phyloP scores from a whole-genome alignment of 2,329 filamentous ascomycete genomes.

The Ophiostoma novo-ulmi region DNA sequence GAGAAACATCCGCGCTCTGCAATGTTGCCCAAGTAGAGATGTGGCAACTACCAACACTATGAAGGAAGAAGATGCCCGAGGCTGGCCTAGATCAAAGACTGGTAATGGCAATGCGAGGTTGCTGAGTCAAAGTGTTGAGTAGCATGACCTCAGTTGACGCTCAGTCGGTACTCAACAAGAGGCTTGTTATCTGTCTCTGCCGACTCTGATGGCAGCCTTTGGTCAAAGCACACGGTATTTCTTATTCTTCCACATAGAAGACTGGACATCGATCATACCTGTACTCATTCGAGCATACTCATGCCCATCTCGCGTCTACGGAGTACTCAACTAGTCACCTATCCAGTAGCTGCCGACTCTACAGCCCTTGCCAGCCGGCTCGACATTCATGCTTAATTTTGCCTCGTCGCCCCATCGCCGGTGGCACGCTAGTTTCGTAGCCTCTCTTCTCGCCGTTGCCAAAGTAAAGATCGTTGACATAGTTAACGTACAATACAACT shows the following conservation, averaged over 20 bases:
- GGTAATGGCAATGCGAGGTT: neutral
- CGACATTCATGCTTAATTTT: slow-evolving; percentile 7
- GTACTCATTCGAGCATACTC: no score
- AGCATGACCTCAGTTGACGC: neutral
- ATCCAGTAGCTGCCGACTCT: neutral
- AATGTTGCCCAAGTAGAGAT: neutral
- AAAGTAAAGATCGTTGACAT: neutral
- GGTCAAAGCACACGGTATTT: neutral
- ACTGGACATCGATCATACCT: neutral
- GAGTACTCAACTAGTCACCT: no score
- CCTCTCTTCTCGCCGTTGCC: neutral
- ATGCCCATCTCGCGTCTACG: no score
- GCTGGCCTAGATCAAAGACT: neutral
- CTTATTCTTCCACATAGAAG: neutral
- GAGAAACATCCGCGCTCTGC: neutral
- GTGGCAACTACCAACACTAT: neutral
- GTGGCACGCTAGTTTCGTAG: neutral
- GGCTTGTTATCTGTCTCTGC: neutral
- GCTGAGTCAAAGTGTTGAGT: neutral
- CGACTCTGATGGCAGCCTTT: neutral
- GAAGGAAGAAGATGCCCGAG: neutral
- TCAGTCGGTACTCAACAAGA: neutral
- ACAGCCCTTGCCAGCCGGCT: slow-evolving; percentile 9
- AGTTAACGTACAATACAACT: neutral
- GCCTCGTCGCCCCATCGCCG: slow-evolving; percentile 2